Evolutionary conservation across 2,329 filamentous ascomycete genomes (phyloP).

Genomic region (Scedosporium minutisporum): DNA sequence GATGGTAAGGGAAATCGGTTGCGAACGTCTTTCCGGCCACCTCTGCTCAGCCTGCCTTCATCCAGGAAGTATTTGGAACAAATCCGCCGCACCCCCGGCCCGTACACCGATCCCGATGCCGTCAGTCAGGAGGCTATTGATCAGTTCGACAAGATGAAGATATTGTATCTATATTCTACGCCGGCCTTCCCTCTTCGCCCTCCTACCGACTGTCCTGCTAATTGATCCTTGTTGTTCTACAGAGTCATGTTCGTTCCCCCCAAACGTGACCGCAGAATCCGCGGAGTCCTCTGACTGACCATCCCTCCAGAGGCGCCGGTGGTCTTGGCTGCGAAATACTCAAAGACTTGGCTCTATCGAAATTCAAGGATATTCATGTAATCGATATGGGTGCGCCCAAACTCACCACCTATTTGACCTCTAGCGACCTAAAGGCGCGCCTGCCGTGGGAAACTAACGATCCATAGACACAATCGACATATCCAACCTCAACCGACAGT

Average conservation of each 20-base stretch:
- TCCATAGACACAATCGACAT: slow-evolving; percentile 86
- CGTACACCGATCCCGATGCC: slow-evolving; percentile 63
- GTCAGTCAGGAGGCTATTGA: slow-evolving; percentile 42
- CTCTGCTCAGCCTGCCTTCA: slow-evolving; percentile 9
- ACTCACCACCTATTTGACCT: not conserved
- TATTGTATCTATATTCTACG: slow-evolving; percentile 49
- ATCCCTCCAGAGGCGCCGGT: slow-evolving; percentile 66
- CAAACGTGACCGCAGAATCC: not conserved
- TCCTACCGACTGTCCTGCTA: not conserved
- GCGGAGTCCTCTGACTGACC: slow-evolving; percentile 7
- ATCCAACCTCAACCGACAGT: slow-evolving; percentile 94
- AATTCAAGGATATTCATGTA: slow-evolving; percentile 94
- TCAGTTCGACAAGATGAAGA: slow-evolving; percentile 59
- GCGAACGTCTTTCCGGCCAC: not conserved
- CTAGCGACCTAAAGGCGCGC: not conserved
- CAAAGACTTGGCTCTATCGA: slow-evolving; percentile 89
- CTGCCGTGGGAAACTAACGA: slow-evolving; percentile 4
- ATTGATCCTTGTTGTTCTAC: not conserved
- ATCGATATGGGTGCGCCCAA: slow-evolving; percentile 82
- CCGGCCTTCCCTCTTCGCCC: not conserved
- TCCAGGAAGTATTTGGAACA: slow-evolving; percentile 74
- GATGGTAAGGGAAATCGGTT: slow-evolving; percentile 3
- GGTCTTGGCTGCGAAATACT: slow-evolving; percentile 93
- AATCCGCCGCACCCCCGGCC: slow-evolving; percentile 66
- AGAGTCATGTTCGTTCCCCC: slow-evolving; percentile 40